Evolutionary conservation across 1,284 basidiomycete species (phyloP), one percentile per base, ranked within the genome.

Genomic region (Apiotrichum siamense): DNA sequence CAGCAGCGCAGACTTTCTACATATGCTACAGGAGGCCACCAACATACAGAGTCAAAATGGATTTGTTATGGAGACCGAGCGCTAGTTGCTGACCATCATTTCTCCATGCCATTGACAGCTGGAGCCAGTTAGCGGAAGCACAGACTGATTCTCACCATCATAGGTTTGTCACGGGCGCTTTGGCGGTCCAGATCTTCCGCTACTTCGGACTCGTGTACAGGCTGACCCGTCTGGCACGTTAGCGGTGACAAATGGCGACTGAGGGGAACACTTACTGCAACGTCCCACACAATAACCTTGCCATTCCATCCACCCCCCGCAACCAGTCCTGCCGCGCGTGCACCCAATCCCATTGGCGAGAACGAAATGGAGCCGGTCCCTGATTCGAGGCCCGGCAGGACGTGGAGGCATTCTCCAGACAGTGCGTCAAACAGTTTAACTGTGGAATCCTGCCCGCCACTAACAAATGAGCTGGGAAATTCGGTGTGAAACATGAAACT

Each of bases 231-330:
- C 64, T 67, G 50, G n/a, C 7, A 25, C 26, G 23, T 47, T 27
- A 33, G 20, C 13, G 12, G n/a, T 10, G 4, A 9, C 17, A 7
- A 17, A 12, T 26, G 7, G 4, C 1, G 17, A 4, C 21, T 2
- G 15, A 7, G 3, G 21, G 11, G 17, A 2, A 15, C 21, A 64
- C 67, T 50, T 46, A 70, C 67, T 35, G 62, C 59, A 3, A 71
- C 55, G 46, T 71, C 65, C 67, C 68, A 73, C 1, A 73, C 53
- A 3, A 60, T 35, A 1, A 68, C 38, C 29, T 62, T 57, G 1
- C 66, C 69, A 45, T 68, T 55, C 69, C 69, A 71, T 15, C 66
- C 66, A 4, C 69, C 70, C 1, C 55, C 69, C 3, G 70, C 70
- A 7, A 72, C 45, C 12, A 60, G 44, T 4, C 66, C 67, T 4